Percentiles rank a stretch among this genome's conserved stretches.
These are phyloP conservation scores for Rhizophlyctis rosea DNA, from an alignment of 192 early-diverging fungal genomes.

Conservation along the genomic window DNA sequence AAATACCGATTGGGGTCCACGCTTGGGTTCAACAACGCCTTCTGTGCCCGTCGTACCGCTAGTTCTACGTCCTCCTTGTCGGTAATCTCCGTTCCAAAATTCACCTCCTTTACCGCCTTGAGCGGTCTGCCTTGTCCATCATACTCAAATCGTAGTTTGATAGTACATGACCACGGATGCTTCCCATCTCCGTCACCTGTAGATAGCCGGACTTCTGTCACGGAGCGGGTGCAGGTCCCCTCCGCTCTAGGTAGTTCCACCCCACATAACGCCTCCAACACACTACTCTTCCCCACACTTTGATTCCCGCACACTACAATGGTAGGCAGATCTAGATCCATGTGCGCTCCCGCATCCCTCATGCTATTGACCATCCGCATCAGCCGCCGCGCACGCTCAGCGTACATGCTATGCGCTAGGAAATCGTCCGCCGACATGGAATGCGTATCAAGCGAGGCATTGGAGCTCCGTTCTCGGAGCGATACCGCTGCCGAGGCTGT, in stretches of 20 bases:
- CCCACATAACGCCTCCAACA: constrained; percentile 53
- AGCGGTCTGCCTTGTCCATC: constrained; percentile 31
- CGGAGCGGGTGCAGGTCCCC: constrained; percentile 54
- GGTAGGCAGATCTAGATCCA: constrained; percentile 53
- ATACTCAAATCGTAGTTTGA: constrained; percentile 49
- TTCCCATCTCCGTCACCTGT: constrained; percentile 15
- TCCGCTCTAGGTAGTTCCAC: constrained; percentile 47
- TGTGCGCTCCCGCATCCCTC: constrained; percentile 42
- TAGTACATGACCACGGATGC: constrained; percentile 40
- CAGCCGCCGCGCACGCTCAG: constrained; percentile 27
- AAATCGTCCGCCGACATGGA: constrained; percentile 21
- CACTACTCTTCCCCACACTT: constrained; percentile 48
- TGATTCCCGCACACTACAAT: constrained; percentile 58
- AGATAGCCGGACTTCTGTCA: constrained; percentile 49
- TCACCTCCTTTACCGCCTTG: constrained; percentile 29
- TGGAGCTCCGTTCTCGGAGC: too few relatives aligned
- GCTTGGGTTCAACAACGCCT: constrained; percentile 54
- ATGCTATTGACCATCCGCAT: constrained; percentile 40
- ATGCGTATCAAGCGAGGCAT: not conserved
- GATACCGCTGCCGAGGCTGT: too few relatives aligned
- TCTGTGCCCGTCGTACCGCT: constrained; percentile 48
- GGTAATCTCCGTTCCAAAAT: constrained; percentile 35
- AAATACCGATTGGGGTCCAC: constrained; percentile 33
- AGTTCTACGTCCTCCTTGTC: constrained; percentile 37
- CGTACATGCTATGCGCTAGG: constrained; percentile 29